These are phyloP conservation scores for Brassica balearica DNA, from an alignment of 441 rosid species.

Conservation along the genomic window DNA sequence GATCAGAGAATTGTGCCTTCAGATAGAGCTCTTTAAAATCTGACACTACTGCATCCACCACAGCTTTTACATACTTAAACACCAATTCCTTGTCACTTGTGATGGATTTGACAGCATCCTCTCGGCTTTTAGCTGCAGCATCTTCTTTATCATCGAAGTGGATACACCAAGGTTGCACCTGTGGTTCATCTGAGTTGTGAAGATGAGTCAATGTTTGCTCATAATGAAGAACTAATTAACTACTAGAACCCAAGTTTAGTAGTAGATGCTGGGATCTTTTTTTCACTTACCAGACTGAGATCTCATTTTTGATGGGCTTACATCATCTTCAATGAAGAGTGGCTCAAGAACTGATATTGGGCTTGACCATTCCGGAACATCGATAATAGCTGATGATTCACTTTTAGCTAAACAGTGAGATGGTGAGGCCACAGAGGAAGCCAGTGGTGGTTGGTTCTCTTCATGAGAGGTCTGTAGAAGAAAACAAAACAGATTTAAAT, in stretches of 20 bases:
- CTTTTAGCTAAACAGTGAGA: slow-evolving; percentile 53
- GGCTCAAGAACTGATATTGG: slow-evolving; percentile 96
- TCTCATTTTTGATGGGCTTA: slow-evolving; percentile 70
- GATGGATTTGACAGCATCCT: slow-evolving; percentile 45
- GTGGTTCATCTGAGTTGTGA: slow-evolving; percentile 58
- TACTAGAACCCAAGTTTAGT: not conserved
- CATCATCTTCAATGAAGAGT: slow-evolving; percentile 71
- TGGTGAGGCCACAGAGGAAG: slow-evolving; percentile 64
- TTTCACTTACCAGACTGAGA: slow-evolving; percentile 58
- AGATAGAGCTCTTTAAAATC: slow-evolving; percentile 69
- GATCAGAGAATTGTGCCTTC: slow-evolving; percentile 71
- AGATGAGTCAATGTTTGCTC: slow-evolving; percentile 44
- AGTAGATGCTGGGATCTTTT: not conserved
- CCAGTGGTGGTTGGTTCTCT: slow-evolving; percentile 49
- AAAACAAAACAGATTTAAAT: slow-evolving; percentile 17
- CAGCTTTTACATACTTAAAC: slow-evolving; percentile 60
- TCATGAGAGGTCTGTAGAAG: slow-evolving; percentile 57
- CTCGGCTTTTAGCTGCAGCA: slow-evolving; percentile 44
- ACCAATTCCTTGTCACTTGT: slow-evolving; percentile 58
- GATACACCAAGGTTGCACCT: slow-evolving; percentile 67
- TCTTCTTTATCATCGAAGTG: slow-evolving; percentile 64
- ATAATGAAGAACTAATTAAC: not conserved
- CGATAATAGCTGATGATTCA: slow-evolving; percentile 50
- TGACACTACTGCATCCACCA: slow-evolving; percentile 65
- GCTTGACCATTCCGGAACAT: slow-evolving; percentile 69